A percentile compares a stretch with the other conserved stretches of the same genome.
These are phyloP conservation scores for Adansonia digitata DNA, from an alignment of 345 rosid species.

Conservation along the genomic window DNA sequence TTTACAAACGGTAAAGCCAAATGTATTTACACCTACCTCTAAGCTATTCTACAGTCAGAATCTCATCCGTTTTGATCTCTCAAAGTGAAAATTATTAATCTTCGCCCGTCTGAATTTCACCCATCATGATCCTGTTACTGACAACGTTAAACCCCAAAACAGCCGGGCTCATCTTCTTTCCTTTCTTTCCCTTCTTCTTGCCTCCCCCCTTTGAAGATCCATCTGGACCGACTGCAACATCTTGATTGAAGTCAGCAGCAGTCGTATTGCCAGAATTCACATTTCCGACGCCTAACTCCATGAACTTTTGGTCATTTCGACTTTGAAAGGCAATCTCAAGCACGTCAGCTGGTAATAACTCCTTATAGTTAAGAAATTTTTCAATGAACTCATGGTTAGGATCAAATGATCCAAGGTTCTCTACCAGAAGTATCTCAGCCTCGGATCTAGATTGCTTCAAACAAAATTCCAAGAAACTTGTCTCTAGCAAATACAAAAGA, in stretches of 20 bases:
- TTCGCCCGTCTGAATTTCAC: constrained; percentile 83
- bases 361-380: constrained; percentile 90
- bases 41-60: neutral
- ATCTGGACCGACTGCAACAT: constrained; percentile 19
- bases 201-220: constrained; percentile 63
- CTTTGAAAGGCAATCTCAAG: constrained; percentile 83
- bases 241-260: constrained; percentile 11
- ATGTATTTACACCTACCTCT: neutral
- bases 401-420: constrained; percentile 74
- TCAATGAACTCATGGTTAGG: constrained; percentile 79
- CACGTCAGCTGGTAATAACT: constrained; percentile 69
- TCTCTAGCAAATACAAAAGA: constrained; percentile 43
- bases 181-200: constrained; percentile 78
- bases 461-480: constrained; percentile 88
- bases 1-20: neutral
- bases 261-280: constrained; percentile 37
- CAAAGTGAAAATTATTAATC: constrained; percentile 34
- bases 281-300: constrained; percentile 32
- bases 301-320: constrained; percentile 39
- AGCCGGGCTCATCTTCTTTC: constrained; percentile 75
- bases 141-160: constrained; percentile 87
- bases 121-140: constrained; percentile 97
- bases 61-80: neutral
- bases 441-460: constrained; percentile 86
- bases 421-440: constrained; percentile 69